A percentile compares a stretch with the other conserved stretches of the same genome.
phyloP scores from a whole-genome alignment of 202 grass and related monocot species.

The Saccharum hybrid region DNA sequence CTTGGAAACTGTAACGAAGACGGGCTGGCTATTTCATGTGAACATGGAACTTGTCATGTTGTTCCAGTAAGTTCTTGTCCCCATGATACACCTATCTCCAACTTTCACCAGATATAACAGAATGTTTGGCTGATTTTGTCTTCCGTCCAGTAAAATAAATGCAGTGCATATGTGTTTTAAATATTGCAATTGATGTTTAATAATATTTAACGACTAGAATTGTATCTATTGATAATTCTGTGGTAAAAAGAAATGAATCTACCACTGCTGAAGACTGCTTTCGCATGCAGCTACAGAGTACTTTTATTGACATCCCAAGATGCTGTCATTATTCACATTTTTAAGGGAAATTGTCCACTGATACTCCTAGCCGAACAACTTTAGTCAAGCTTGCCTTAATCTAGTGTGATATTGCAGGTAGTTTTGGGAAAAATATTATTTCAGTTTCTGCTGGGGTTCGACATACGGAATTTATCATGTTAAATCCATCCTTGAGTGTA shows the following conservation, averaged over 20 bases:
- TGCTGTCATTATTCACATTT: not conserved
- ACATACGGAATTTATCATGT: not conserved
- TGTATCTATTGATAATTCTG: slow-evolving; percentile 23
- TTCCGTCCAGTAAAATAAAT: slow-evolving; percentile 19
- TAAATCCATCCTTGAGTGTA: slow-evolving; percentile 19
- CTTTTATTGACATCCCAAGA: slow-evolving; percentile 17
- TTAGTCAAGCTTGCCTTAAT: slow-evolving; percentile 15
- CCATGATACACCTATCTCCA: slow-evolving; percentile 33
- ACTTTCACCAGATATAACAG: not conserved
- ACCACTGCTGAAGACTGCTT: not conserved
- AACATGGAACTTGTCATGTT: slow-evolving; percentile 82
- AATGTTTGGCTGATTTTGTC: slow-evolving; percentile 4
- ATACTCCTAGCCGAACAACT: not conserved
- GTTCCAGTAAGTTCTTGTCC: slow-evolving; percentile 80
- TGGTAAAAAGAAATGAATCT: slow-evolving; percentile 18
- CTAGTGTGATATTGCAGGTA: not conserved
- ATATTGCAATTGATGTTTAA: slow-evolving; percentile 8
- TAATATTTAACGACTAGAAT: slow-evolving; percentile 6
- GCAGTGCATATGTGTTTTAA: slow-evolving; percentile 5
- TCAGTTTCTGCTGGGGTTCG: slow-evolving; percentile 3
- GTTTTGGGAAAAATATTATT: slow-evolving; percentile 4
- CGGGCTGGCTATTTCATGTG: slow-evolving; percentile 78
- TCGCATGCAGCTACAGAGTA: not conserved
- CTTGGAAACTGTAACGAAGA: slow-evolving; percentile 96
- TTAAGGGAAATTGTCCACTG: not conserved